These are phyloP conservation scores for Penicillium sp. DNA, from an alignment of 2,329 filamentous ascomycete genomes.

Conservation along the genomic window DNA sequence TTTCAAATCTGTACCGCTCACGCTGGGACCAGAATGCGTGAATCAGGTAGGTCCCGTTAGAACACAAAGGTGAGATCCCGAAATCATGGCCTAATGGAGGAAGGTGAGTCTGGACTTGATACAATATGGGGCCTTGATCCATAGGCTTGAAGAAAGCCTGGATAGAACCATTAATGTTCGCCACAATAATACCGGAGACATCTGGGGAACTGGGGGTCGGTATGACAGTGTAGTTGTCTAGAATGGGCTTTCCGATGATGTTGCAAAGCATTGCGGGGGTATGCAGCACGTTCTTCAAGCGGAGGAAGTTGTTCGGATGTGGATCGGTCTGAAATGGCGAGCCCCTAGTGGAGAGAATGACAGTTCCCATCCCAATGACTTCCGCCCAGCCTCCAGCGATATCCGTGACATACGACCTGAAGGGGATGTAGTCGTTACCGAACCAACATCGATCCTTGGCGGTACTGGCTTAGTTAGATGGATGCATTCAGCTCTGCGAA, in stretches of 20 bases:
- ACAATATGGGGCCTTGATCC: neutral
- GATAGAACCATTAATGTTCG: neutral
- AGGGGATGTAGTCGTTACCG: neutral
- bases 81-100: neutral
- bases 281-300: neutral
- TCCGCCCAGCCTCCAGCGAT: neutral
- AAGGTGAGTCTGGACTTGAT: neutral
- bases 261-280: neutral
- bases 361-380: neutral
- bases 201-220: too few relatives aligned
- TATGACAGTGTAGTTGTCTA: neutral
- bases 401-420: neutral
- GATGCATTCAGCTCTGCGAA: neutral
- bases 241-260: neutral
- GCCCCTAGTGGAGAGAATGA: neutral
- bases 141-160: neutral
- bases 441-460: conserved; percentile 1
- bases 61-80: neutral
- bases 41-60: neutral
- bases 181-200: neutral
- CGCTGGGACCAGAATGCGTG: neutral
- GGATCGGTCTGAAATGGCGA: neutral
- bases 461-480: neutral
- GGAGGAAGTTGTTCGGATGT: neutral
- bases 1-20: neutral